These are phyloP conservation scores for Cryptosporidium canis DNA, from an alignment of 169 alveolate species.

Conservation along the genomic window DNA sequence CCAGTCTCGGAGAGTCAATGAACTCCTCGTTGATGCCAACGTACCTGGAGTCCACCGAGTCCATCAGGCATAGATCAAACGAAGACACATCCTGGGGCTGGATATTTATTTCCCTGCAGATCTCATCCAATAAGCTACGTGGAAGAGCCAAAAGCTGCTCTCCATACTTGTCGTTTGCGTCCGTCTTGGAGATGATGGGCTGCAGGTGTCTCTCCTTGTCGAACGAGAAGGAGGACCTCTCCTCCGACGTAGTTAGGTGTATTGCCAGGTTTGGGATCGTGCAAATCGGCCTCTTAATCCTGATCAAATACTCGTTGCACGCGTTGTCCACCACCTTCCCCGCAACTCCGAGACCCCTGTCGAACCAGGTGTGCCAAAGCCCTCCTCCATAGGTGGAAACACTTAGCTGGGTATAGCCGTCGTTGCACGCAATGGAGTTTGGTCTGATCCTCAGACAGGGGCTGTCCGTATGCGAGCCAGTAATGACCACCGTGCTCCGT, in stretches of 20 bases:
- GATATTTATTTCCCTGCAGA: constrained; percentile 19
- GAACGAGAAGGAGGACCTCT: constrained; percentile 82
- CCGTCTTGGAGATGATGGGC: constrained; percentile 80
- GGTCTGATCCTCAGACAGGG: constrained; percentile 96
- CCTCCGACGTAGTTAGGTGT: constrained; percentile 89
- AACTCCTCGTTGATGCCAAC: constrained; percentile 95
- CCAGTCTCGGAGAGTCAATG: constrained; percentile 92
- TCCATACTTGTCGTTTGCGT: constrained; percentile 10
- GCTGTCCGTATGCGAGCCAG: constrained; percentile 92
- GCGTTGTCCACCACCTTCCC: constrained; percentile 91
- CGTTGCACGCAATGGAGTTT: constrained; percentile 82
- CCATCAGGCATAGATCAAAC: constrained; percentile 92
- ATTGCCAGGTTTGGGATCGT: constrained; percentile 94
- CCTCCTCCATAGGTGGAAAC: constrained; percentile 96
- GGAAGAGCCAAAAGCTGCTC: constrained; percentile 52
- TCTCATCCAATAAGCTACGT: constrained; percentile 70
- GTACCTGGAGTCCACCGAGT: constrained; percentile 86
- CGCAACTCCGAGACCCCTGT: constrained; percentile 94
- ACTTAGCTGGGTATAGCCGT: constrained; percentile 86
- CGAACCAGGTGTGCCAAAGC: constrained; percentile 98
- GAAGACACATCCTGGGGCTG: constrained; percentile 74
- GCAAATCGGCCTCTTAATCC: constrained; percentile 88
- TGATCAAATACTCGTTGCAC: constrained; percentile 86
- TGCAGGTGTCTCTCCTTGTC: constrained; percentile 89
- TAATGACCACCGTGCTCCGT: constrained; percentile 53